Evolutionary conservation across 1,284 basidiomycete species (phyloP).

Genomic region (Caloboletus firmus): DNA sequence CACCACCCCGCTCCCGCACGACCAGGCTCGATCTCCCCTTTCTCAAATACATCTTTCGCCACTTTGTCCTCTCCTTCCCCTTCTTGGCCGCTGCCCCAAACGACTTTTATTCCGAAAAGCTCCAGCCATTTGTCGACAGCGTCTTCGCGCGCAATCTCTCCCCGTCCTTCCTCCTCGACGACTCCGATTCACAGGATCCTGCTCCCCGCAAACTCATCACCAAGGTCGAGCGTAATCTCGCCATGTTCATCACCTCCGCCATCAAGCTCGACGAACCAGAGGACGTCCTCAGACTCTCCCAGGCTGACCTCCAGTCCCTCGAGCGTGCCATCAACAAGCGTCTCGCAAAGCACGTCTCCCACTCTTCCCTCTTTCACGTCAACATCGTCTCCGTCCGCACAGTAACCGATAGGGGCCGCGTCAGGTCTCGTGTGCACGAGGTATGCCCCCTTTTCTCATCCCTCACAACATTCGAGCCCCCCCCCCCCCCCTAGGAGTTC

Average conservation of each 20-base stretch:
- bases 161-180: slow-evolving; percentile 62
- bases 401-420: slow-evolving; percentile 77
- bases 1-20: slow-evolving; percentile 57
- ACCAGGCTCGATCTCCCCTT: slow-evolving; percentile 77
- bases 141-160: slow-evolving; percentile 77
- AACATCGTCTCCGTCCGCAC: slow-evolving; percentile 86
- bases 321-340: slow-evolving; percentile 66
- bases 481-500: slow-evolving; percentile 78
- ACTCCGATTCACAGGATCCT: slow-evolving; percentile 47
- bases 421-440: slow-evolving; percentile 84
- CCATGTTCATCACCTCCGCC: slow-evolving; percentile 78
- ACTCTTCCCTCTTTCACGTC: slow-evolving; percentile 72
- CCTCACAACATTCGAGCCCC: slow-evolving; percentile 6
- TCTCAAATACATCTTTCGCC: slow-evolving; percentile 83
- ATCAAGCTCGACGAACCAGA: slow-evolving; percentile 81
- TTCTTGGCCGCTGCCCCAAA: slow-evolving; percentile 85
- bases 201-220: slow-evolving; percentile 61
- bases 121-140: slow-evolving; percentile 88
- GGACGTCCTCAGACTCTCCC: slow-evolving; percentile 85
- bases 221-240: slow-evolving; percentile 82
- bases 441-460: slow-evolving; percentile 40
- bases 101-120: slow-evolving; percentile 88
- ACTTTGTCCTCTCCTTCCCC: slow-evolving; percentile 90
- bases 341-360: slow-evolving; percentile 46
- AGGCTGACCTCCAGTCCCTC: slow-evolving; percentile 74